Evolutionary conservation across 2,329 filamentous ascomycete species (phyloP), one percentile per base, ranked within the genome.

Genomic region (Epichloe bromicola): DNA sequence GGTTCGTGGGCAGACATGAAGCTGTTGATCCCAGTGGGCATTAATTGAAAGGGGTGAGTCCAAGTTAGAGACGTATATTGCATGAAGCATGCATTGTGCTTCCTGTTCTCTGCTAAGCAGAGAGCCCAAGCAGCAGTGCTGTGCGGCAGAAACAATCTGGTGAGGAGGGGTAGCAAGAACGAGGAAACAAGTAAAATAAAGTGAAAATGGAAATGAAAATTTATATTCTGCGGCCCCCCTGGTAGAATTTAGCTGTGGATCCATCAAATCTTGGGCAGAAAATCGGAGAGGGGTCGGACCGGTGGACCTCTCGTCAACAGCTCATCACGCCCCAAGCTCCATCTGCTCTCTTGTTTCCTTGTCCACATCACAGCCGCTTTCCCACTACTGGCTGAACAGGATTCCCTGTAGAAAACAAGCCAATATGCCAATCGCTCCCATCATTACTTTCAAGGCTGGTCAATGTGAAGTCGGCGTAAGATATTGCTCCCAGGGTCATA

Each of bases 391-490:
- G 26, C 23, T 26, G 20, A 19, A 15, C 39, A 17, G 39, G 36
- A 49, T 42, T 33, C n/a, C 34, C 15, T 26, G 34, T 42, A 41
- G 19, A 46, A 46, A 46, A 55, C 38, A 19, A 52, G 48, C 19
- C 51, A 57, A 54, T 57, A 96, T 95, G 89, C 88, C 90, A 56
- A 82, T 88, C 69, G 68, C 77, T 59, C 89, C 91, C 34, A 79
- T 95, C 64, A 90, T 97, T 66, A 95, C 89, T 15, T 97, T 97
- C 79, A 96, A 95, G 77, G 91, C 91, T 57, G 91, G 91, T 68
- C 80, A 80, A 67, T 97, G 91, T 71, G 83, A 93, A 49, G 67
- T 91, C 54, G 83, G 90, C 66, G 89, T 95, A 72, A 64, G 85
- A 49, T 40, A 50, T 46, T 37, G 40, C 26, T 40, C 34, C 30